phyloP scores from a whole-genome alignment of 208 protist genomes.

The Leishmania turanica region DNA sequence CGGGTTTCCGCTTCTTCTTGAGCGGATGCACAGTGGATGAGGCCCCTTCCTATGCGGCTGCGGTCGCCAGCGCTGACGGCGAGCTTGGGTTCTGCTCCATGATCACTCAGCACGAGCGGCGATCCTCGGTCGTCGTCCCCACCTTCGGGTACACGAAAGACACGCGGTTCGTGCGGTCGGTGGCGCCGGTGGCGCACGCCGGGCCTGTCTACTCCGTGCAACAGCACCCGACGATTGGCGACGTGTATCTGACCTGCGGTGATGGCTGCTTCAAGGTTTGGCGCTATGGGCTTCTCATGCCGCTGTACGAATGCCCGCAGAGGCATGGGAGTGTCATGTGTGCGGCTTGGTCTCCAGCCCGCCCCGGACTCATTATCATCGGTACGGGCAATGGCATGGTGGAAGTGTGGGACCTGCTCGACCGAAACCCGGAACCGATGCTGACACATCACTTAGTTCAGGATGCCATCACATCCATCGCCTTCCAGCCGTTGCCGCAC shows the following conservation, averaged over 20 bases:
- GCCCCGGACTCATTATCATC: constrained; percentile 77
- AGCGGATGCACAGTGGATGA: constrained; percentile 59
- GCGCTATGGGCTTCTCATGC: constrained; percentile 65
- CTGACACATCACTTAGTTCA: constrained; percentile 89
- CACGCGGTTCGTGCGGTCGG: constrained; percentile 60
- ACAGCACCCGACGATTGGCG: constrained; percentile 82
- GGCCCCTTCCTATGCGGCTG: constrained; percentile 62
- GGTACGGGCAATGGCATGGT: constrained; percentile 86
- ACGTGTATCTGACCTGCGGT: constrained; percentile 90
- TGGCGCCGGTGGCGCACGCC: constrained; percentile 60
- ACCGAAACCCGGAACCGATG: constrained; percentile 87
- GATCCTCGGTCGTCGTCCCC: constrained; percentile 35
- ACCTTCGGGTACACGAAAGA: constrained; percentile 66
- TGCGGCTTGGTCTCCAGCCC: constrained; percentile 85
- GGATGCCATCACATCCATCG: constrained; percentile 87
- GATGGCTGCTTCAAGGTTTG: constrained; percentile 92
- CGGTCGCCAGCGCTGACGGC: constrained; percentile 70
- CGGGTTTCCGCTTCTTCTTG: constrained; percentile 82
- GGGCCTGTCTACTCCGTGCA: constrained; percentile 80
- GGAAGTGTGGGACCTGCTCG: constrained; percentile 91
- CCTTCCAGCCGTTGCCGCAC: constrained; percentile 82
- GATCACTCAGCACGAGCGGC: constrained; percentile 60
- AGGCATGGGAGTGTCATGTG: constrained; percentile 53
- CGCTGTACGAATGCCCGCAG: constrained; percentile 80
- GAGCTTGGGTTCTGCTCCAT: constrained; percentile 75